Conservation (phyloP, 2,329 filamentous ascomycete genomes). For the Diaporthe velutina region DNA sequence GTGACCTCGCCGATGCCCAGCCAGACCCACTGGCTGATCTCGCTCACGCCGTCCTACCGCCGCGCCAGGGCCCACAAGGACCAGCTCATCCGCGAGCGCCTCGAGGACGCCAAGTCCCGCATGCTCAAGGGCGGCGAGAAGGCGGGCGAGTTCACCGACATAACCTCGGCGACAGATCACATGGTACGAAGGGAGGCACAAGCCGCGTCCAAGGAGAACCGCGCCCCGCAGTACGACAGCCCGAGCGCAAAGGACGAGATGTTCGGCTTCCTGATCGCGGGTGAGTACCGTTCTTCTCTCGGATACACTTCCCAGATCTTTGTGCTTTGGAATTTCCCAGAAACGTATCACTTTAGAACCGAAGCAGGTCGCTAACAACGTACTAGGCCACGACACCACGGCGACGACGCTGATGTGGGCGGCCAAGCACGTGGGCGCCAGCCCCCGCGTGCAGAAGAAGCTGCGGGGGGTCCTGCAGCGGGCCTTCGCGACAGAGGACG, state of each 20-base stretch:
- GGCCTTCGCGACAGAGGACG: conserved; percentile 52
- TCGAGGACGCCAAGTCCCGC: conserved; percentile 32
- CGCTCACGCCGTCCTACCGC: conserved; percentile 18
- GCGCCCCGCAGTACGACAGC: conserved; percentile 32
- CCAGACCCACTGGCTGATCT: conserved; percentile 22
- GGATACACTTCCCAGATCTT: too few species aligned
- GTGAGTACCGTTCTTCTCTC: too few species aligned
- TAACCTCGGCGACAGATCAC: conserved; percentile 29
- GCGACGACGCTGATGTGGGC: conserved; percentile 58
- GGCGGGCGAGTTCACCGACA: conserved; percentile 16
- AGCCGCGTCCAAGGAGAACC: conserved; percentile 29
- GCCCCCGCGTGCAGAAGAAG: conserved; percentile 53
- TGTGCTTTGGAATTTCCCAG: too few species aligned
- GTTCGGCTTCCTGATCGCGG: conserved; percentile 56
- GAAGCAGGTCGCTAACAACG: too few species aligned
- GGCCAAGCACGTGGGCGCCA: conserved; percentile 53
- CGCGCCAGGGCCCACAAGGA: conserved; percentile 33
- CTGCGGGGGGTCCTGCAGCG: conserved; percentile 54
- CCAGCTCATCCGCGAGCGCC: conserved; percentile 26
- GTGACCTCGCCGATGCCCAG: conserved; percentile 27
- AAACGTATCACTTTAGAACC: too few species aligned
- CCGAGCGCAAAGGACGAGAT: conserved; percentile 48
- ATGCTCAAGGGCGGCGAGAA: background rate
- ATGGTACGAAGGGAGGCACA: conserved; percentile 29
- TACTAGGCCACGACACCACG: conserved; percentile 60